Conservation (phyloP, 495 filamentous ascomycete genomes). For the Penicillium cosmopolitanum region DNA sequence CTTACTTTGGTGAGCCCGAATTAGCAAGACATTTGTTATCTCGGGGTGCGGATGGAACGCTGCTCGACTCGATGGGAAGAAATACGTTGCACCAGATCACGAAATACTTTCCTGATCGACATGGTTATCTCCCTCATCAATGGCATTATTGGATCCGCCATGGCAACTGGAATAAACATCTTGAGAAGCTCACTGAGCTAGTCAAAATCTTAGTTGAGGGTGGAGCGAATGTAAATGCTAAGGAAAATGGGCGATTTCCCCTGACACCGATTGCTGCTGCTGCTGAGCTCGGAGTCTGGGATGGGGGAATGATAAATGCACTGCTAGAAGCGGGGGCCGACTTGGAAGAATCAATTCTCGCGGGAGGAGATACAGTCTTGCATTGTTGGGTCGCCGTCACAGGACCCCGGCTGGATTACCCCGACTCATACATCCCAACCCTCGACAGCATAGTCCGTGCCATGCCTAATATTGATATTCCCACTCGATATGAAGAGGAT, state of each 20-base stretch:
- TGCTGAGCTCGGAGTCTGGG: constrained; percentile 24
- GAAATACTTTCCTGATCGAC: constrained; percentile 17
- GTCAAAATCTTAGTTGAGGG: constrained; percentile 22
- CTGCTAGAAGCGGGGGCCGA: constrained; percentile 22
- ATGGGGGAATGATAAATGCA: constrained; percentile 19
- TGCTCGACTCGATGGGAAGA: constrained; percentile 18
- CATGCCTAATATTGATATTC: constrained; percentile 20
- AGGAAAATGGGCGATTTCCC: constrained; percentile 24
- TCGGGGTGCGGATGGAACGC: constrained; percentile 19
- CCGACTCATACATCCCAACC: constrained; percentile 18
- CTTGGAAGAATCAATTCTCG: constrained; percentile 7
- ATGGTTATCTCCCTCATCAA: constrained; percentile 16
- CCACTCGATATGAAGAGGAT: constrained; percentile 17
- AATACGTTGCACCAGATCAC: constrained; percentile 26
- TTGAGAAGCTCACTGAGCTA: constrained; percentile 6
- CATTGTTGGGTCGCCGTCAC: constrained; percentile 22
- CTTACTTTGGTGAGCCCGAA: constrained; percentile 21
- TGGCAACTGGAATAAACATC: constrained; percentile 21
- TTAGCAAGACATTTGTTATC: constrained; percentile 19
- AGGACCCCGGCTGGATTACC: constrained; percentile 25
- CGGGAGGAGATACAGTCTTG: constrained; percentile 20
- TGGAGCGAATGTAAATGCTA: constrained; percentile 29
- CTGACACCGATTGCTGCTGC: constrained; percentile 22
- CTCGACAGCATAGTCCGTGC: constrained; percentile 13
- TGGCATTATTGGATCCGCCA: constrained; percentile 28